Evolutionary conservation across 768 basidiomycete genomes (phyloP), one percentile per base, ranked within the genome.

Genomic region (Saitozyma sp.): DNA sequence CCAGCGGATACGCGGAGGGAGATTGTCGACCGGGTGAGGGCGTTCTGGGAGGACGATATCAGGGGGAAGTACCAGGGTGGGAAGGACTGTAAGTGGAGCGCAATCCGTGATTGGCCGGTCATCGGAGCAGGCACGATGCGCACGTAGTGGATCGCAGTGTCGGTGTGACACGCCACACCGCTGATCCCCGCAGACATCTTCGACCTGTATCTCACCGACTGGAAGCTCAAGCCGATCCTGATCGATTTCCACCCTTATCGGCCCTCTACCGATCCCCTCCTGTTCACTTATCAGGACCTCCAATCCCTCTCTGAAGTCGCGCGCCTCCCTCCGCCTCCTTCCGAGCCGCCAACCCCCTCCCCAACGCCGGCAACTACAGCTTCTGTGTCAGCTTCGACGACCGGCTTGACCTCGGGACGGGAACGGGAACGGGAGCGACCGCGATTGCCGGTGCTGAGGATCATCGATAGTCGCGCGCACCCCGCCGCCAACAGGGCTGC

Each of bases 211-310:
- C 84, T 97, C 42, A 92, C 91, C 2, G 87, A 91, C 38, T 87
- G 92, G 76, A 83, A 91, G 42, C 78, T 84, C 1, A 83, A 86
- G 10, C 90, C 86, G 14, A 89, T 92, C 78, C 83, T 98, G 68
- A 76, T 98, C 72, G 95, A 97, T 77, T 92, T 97, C 80, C 92
- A 92, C 67, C 91, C 92, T 0, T 96, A 89, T 71, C 85, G 88
- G 10, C 85, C 87, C 5, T 86, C 85, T 43, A 96, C 95, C n/a
- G 93, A 97, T 70, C 78, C 92, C 0, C 84, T 95, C 0, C 82
- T 96, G 16, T 97, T 95, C 80, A 85, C 84, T 1, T 97, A 91
- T 74, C 84, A 88, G 51, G 89, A 92, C 37, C 85, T 97, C 0
- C 79, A 81, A 43, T 79, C 87, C 8, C 59, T 74, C 40, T 46